Evolutionary conservation across 352 stramenopile genomes (phyloP), one percentile per base, ranked within the genome.

Genomic region (Phytophthora fragariaefolia): DNA sequence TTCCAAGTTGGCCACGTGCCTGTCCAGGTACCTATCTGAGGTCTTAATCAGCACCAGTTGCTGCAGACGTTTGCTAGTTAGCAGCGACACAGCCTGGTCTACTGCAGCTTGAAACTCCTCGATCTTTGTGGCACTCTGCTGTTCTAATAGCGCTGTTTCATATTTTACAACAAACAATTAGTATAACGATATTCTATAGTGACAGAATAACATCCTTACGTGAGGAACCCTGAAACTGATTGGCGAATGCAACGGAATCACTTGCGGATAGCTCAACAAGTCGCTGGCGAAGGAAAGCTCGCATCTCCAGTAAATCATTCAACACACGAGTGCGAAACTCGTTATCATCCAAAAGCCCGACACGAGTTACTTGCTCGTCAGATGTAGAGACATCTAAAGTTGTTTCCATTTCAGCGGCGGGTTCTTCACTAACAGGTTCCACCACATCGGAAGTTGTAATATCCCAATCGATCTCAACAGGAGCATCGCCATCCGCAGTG

Each of bases 301-400:
- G 79, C 6, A 95, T 63, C 56, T 95, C 86, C n/a, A 92, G 64
- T 24, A 95, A 56, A 66, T 95, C 81, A 58, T 95, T 94, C 26
- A 87, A 71, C 12, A 89, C 68, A 42, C 79, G 73, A 10, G 76
- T 76, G 5, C 86, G 82, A 32, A 91, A 88, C 5, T 89, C 83
- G 28, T 65, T 82, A 22, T 85, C 68, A n/a, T 63, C 69, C 26
- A 93, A 57, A 42, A 92, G 69, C 8, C 58, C 74, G 6, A 90
- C 82, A 40, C 82, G 82, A 4, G 83, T 80, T 34, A 48, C 17
- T 24, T 73, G 60, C 28, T 57, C 55, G 9, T 22, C 32, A 27
- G 55, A 58, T 34, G 18, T 53, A 57, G 47, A 26, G 12, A 20
- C 32, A 47, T 64, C 59, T 32, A 45, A 34, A 6, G 62, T 49